These are phyloP conservation scores for Aspergillus fumigatiaffinis DNA, from an alignment of 2,329 filamentous ascomycete species.

Conservation along the genomic window DNA sequence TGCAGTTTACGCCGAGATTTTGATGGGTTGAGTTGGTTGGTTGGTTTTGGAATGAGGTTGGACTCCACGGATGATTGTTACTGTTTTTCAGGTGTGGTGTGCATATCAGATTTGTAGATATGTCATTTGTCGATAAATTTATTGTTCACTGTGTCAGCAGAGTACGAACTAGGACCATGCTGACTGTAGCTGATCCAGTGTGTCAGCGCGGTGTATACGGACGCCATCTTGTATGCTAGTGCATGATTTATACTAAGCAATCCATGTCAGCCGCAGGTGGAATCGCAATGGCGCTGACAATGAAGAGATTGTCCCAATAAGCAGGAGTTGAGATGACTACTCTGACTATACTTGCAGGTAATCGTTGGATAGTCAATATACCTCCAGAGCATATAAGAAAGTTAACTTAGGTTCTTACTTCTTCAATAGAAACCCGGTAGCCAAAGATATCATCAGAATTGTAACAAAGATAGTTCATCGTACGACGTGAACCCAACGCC, in stretches of 20 bases:
- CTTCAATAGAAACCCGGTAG: too few species aligned
- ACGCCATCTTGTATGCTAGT: neutral
- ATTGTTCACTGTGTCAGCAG: neutral
- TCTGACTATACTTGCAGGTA: neutral
- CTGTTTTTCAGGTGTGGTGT: neutral
- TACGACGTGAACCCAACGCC: neutral
- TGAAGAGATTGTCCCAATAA: neutral
- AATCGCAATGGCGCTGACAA: neutral
- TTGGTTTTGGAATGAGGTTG: neutral
- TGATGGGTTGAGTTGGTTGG: neutral
- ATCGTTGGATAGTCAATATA: neutral
- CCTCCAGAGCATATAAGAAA: neutral
- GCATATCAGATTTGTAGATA: neutral
- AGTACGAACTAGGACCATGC: neutral
- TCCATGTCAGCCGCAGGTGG: neutral
- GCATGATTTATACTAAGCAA: neutral
- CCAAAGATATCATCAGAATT: neutral
- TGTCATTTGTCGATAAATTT: neutral
- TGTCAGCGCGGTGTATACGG: neutral
- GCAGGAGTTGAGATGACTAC: neutral
- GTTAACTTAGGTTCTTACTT: too few species aligned
- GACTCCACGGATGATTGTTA: neutral
- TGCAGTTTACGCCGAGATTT: conserved; percentile 1
- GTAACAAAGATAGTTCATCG: neutral
- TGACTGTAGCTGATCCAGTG: neutral